Evolutionary conservation across 257 asterid genomes (phyloP), one percentile per base, ranked within the genome.

Genomic region (Cordia subcordata): DNA sequence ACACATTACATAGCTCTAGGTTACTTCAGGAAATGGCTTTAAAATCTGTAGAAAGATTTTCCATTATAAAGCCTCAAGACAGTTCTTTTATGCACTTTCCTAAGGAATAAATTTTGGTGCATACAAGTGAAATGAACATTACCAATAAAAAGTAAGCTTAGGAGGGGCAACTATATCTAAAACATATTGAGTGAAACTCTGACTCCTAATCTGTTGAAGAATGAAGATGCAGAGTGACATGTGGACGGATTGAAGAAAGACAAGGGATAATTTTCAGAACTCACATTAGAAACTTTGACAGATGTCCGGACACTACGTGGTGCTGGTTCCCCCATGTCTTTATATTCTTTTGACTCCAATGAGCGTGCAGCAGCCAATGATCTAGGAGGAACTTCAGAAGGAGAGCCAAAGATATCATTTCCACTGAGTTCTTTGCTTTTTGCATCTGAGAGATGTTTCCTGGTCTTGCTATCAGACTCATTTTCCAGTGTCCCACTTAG

Each of bases 351-450:
- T 50, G 73, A 57, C 60, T 76, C 94, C 61, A 61, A 20, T 64
- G 75, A 63, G 51, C 94, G 86, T 20, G 77, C 65, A 61, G 78
- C 80, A 23, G 88, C 87, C 56, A 72, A 56, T n/a, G 96, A 77
- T 56, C 90, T 83, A 16, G 75, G 70, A 58, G 84, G 86, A 62
- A 63, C 63, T 69, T 88, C 96, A 4, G 94, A 57, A 38, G 95
- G 95, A 67, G 94, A 90, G 35, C 96, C 96, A 49, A 91, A 91
- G 63, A 91, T 91, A 68, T 88, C 95, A 63, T 79, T 83, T 45
- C 98, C 98, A 68, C 85, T 80, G 19, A 91, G 95, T 68, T 91
- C 98, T 79, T 88, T 91, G 49, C 61, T 60, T 71, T 88, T 91
- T 38, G 98, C 93, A 73, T 85, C 74, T 10, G 96, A 91, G 17